Evolutionary conservation across 2,329 filamentous ascomycete species (phyloP).

Genomic region (Alternaria viburni): DNA sequence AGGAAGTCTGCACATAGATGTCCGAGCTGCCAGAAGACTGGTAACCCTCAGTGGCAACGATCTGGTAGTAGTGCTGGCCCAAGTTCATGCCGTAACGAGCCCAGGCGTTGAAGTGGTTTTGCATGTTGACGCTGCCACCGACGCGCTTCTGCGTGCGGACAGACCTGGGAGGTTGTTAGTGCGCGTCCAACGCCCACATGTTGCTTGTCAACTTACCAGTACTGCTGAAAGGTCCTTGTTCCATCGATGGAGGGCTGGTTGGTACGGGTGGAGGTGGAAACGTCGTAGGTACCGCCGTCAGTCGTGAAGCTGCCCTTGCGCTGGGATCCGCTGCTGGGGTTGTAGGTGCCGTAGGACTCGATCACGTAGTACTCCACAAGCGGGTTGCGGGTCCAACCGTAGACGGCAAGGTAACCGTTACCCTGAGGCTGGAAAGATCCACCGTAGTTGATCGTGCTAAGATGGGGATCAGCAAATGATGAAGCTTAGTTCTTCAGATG

Average conservation of each 20-base stretch:
- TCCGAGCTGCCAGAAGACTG: constrained; percentile 50
- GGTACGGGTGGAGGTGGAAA: constrained; percentile 55
- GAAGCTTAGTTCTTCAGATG: neutral
- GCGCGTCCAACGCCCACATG: neutral
- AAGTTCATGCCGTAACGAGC: constrained; percentile 26
- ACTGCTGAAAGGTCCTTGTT: constrained; percentile 61
- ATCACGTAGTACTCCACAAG: constrained; percentile 65
- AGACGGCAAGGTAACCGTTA: constrained; percentile 50
- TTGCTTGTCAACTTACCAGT: constrained; percentile 49
- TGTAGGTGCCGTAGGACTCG: constrained; percentile 57
- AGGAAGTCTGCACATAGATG: constrained; percentile 11
- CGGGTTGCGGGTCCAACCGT: constrained; percentile 62
- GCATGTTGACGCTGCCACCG: constrained; percentile 47
- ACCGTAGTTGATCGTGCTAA: constrained; percentile 24
- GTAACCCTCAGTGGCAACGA: constrained; percentile 62
- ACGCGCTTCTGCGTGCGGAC: constrained; percentile 57
- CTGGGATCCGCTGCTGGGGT: constrained; percentile 52
- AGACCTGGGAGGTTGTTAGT: constrained; percentile 2
- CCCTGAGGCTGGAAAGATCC: constrained; percentile 23
- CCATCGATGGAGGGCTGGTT: constrained; percentile 61
- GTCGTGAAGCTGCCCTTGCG: constrained; percentile 57
- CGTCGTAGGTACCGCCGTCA: constrained; percentile 60
- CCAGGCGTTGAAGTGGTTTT: constrained; percentile 40
- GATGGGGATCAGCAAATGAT: neutral
- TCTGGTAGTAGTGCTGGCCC: constrained; percentile 31